Evolutionary conservation across 2,329 filamentous ascomycete genomes (phyloP).

Genomic region (Geosmithia flava): DNA sequence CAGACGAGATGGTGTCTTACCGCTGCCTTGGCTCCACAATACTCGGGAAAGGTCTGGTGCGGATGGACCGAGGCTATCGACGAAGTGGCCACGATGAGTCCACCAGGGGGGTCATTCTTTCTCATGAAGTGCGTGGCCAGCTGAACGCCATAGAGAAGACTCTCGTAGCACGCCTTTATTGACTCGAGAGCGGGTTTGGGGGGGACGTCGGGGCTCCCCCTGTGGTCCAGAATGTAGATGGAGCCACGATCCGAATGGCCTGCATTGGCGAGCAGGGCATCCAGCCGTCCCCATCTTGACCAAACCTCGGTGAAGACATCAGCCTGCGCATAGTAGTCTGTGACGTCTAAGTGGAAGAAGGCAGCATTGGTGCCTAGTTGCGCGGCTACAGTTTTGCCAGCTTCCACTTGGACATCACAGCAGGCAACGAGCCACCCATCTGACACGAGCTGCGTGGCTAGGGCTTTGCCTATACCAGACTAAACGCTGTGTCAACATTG

Average conservation of each 20-base stretch:
- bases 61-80: slow-evolving; percentile 30
- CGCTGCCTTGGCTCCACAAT: slow-evolving; percentile 37
- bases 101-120: slow-evolving; percentile 28
- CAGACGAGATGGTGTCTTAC: slow-evolving; percentile 10
- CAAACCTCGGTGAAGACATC: slow-evolving; percentile 27
- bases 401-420: slow-evolving; percentile 20
- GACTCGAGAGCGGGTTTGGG: slow-evolving; percentile 28
- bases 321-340: slow-evolving; percentile 30
- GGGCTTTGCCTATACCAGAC: slow-evolving; percentile 33
- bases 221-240: slow-evolving; percentile 23
- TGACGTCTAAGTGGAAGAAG: slow-evolving; percentile 32
- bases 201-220: slow-evolving; percentile 17
- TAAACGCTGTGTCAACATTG: slow-evolving; percentile 11
- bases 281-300: slow-evolving; percentile 29
- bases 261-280: slow-evolving; percentile 35
- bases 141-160: slow-evolving; percentile 33
- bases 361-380: slow-evolving; percentile 20
- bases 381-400: slow-evolving; percentile 15
- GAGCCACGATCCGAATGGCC: slow-evolving; percentile 33
- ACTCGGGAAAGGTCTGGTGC: slow-evolving; percentile 30
- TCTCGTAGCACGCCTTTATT: slow-evolving; percentile 38
- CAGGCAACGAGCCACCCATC: slow-evolving; percentile 19
- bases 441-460: slow-evolving; percentile 16
- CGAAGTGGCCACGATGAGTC: slow-evolving; percentile 29
- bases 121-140: slow-evolving; percentile 41